phyloP scores from a whole-genome alignment of 352 stramenopile genomes.

The Bremia lactucae region DNA sequence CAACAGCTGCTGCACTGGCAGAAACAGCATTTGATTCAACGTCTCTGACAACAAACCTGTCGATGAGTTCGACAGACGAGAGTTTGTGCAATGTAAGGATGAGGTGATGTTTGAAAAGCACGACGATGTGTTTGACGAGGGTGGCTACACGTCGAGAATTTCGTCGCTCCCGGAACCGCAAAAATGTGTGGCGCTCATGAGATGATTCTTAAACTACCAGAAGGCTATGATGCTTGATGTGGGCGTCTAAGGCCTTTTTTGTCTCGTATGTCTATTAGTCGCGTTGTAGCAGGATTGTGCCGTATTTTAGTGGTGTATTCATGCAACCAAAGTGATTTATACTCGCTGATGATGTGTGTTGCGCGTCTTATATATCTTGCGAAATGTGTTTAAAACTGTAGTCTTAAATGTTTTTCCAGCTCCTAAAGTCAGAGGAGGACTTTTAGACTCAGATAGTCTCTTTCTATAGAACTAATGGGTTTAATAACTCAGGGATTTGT shows the following conservation, averaged over 20 bases:
- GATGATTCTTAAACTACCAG: too few species aligned
- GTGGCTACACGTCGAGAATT: slow-evolving; percentile 1
- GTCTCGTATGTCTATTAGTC: slow-evolving; percentile 6
- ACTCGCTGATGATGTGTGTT: too few species aligned
- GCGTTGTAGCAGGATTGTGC: too few species aligned
- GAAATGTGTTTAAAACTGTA: too few species aligned
- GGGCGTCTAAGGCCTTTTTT: slow-evolving; percentile 10
- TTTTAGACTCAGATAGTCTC: too few species aligned
- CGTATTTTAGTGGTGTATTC: too few species aligned
- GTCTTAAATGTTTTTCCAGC: slow-evolving; percentile 1
- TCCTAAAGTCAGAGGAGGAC: too few species aligned
- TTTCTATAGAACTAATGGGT: too few species aligned
- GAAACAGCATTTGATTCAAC: neutral
- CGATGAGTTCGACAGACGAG: slow-evolving; percentile 4
- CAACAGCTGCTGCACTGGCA: neutral
- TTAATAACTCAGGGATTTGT: too few species aligned
- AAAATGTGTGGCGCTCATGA: too few species aligned
- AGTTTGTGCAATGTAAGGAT: slow-evolving; percentile 2
- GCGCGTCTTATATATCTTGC: too few species aligned
- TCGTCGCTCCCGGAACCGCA: slow-evolving; percentile 1
- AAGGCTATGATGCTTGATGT: slow-evolving; percentile 8
- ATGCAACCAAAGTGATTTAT: too few species aligned
- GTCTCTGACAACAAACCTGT: neutral
- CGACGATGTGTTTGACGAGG: slow-evolving; percentile 4
- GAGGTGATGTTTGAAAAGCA: slow-evolving; percentile 3